Conservation (phyloP, 305 asterid species). For the Solanum hybrid region DNA sequence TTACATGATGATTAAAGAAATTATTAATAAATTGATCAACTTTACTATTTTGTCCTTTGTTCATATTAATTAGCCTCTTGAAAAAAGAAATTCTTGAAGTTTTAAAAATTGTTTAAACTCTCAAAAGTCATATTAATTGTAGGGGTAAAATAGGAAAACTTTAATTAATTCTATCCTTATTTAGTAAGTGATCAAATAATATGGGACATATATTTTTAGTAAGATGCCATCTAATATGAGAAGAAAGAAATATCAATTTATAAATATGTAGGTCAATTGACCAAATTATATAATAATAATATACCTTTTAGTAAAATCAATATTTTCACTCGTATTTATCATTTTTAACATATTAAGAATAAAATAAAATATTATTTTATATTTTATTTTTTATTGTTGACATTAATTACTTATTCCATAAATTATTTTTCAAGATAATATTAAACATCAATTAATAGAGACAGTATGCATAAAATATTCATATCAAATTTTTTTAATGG, state of each 20-base stretch:
- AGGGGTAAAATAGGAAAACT: neutral
- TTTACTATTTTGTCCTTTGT: neutral
- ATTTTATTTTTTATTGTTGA: too few species aligned
- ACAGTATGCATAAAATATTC: too few species aligned
- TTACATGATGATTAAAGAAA: neutral
- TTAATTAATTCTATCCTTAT: neutral
- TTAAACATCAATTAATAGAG: too few species aligned
- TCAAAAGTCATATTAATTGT: neutral
- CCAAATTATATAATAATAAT: neutral
- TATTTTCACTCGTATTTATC: too few species aligned
- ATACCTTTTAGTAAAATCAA: neutral
- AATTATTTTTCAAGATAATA: too few species aligned
- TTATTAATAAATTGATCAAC: neutral
- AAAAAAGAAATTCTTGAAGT: neutral
- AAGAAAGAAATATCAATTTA: neutral
- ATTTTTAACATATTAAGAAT: too few species aligned
- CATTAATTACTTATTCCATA: too few species aligned
- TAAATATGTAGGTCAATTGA: neutral
- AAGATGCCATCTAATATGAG: neutral
- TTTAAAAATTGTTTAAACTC: neutral
- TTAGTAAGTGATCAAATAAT: neutral
- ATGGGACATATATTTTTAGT: neutral
- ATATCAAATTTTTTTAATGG: too few species aligned
- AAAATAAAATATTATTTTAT: too few species aligned
- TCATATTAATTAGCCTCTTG: neutral